Percentiles rank a stretch among this genome's conserved stretches.
phyloP scores from a whole-genome alignment of 2,329 filamentous ascomycete species.

The Apiospora hydei region DNA sequence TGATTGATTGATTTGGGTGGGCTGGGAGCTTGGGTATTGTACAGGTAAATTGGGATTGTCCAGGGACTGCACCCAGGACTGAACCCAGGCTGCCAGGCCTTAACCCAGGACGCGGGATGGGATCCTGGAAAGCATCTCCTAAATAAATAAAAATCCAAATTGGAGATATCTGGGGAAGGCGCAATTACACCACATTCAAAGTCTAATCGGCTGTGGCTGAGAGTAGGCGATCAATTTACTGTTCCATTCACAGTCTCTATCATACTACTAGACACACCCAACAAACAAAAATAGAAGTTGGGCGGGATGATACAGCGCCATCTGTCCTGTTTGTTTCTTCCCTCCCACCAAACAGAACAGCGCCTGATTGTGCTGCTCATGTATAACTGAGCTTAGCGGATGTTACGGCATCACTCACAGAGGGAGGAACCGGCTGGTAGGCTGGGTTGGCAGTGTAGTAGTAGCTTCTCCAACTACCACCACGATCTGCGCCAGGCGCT shows the following conservation, averaged over 20 bases:
- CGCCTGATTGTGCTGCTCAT: not conserved
- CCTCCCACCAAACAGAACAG: not conserved
- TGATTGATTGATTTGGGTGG: not conserved
- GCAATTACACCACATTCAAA: slow-evolving; percentile 12
- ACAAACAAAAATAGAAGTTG: slow-evolving; percentile 8
- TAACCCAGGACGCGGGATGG: slow-evolving; percentile 8
- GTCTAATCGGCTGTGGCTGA: not conserved
- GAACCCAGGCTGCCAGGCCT: not conserved
- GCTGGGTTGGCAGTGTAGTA: slow-evolving; percentile 20
- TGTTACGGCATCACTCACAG: slow-evolving; percentile 19
- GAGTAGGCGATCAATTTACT: not conserved
- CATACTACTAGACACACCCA: not conserved
- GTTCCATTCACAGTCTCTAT: not conserved
- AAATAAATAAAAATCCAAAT: slow-evolving; percentile 3
- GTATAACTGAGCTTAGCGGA: slow-evolving; percentile 8
- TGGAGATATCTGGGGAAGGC: slow-evolving; percentile 13
- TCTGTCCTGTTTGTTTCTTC: not conserved
- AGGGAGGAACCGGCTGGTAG: slow-evolving; percentile 21
- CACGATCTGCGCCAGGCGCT: not conserved
- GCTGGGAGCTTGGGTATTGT: not conserved
- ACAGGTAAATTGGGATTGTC: not conserved
- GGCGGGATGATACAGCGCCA: slow-evolving; percentile 1
- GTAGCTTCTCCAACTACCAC: slow-evolving; percentile 11
- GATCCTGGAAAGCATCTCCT: not conserved
- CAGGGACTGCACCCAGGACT: not conserved